Conservation (phyloP, 2,329 filamentous ascomycete genomes). For the Endocalyx cinctus region DNA sequence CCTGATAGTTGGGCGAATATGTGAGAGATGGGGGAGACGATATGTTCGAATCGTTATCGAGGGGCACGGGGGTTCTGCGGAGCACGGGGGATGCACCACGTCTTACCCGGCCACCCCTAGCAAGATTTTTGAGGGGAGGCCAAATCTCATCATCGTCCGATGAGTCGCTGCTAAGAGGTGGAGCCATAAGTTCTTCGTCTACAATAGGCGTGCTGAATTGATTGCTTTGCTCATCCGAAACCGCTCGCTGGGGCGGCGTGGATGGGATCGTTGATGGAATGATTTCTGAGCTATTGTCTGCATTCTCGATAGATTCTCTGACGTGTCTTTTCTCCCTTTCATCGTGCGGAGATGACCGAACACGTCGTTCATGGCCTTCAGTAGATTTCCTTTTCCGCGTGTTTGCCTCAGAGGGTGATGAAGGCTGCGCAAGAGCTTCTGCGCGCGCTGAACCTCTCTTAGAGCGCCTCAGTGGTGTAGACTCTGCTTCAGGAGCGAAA, state of each 20-base stretch:
- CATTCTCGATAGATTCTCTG: no score
- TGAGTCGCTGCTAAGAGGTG: slow-evolving; percentile 50
- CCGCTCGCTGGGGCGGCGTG: slow-evolving; percentile 18
- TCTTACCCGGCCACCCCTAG: slow-evolving; percentile 37
- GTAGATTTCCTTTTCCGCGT: slow-evolving; percentile 55
- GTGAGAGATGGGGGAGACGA: slow-evolving; percentile 64
- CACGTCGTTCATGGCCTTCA: slow-evolving; percentile 34
- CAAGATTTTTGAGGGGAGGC: slow-evolving; percentile 49
- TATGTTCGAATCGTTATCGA: slow-evolving; percentile 45
- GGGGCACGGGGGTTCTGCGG: slow-evolving; percentile 32
- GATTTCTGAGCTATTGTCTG: no score
- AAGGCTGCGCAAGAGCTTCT: slow-evolving; percentile 16
- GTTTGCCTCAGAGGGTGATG: slow-evolving; percentile 29
- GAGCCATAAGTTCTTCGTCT: slow-evolving; percentile 47
- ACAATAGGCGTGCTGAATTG: slow-evolving; percentile 36
- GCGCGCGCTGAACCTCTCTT: slow-evolving; percentile 31
- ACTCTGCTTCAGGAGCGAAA: slow-evolving; percentile 62
- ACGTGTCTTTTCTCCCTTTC: no score
- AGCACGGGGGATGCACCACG: slow-evolving; percentile 19
- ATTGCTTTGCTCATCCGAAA: slow-evolving; percentile 12
- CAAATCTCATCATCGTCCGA: slow-evolving; percentile 40
- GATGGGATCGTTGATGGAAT: slow-evolving; percentile 12
- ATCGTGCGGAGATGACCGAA: slow-evolving; percentile 31
- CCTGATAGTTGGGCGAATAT: slow-evolving; percentile 56
- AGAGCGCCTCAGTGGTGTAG: slow-evolving; percentile 56